Evolutionary conservation across 2,329 filamentous ascomycete genomes (phyloP).

Genomic region (Trichoderma koningiopsis): DNA sequence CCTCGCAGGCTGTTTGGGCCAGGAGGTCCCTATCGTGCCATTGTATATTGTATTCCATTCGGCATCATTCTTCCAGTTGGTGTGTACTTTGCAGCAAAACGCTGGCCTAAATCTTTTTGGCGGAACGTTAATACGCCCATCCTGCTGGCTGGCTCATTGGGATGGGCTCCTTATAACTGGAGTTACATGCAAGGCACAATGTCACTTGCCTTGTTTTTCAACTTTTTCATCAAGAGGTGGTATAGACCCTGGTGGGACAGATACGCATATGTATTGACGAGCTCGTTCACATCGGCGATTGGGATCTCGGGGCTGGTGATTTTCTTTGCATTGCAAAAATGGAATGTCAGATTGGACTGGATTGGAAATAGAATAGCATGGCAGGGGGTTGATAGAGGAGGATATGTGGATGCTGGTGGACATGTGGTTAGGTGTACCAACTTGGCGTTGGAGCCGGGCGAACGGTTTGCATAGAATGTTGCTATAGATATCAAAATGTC

Average conservation of each 20-base stretch:
- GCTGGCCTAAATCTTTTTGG: conserved; percentile 31
- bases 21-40: conserved; percentile 28
- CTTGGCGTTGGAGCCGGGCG: conserved; percentile 25
- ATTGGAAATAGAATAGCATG: conserved; percentile 31
- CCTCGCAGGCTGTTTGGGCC: conserved; percentile 61
- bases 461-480: not conserved
- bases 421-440: conserved; percentile 29
- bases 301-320: conserved; percentile 34
- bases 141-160: conserved; percentile 32
- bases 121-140: conserved; percentile 33
- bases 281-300: conserved; percentile 34
- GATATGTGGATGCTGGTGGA: conserved; percentile 23
- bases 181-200: conserved; percentile 33
- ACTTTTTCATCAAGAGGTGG: conserved; percentile 32
- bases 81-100: conserved; percentile 28
- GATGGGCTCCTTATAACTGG: conserved; percentile 36
- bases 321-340: conserved; percentile 33
- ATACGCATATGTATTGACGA: conserved; percentile 36
- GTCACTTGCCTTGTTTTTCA: conserved; percentile 34
- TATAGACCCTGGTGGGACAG: conserved; percentile 35
- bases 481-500: not conserved
- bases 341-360: conserved; percentile 31
- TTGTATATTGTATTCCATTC: conserved; percentile 31
- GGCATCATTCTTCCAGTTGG: conserved; percentile 30
- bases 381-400: conserved; percentile 33